phyloP scores from a whole-genome alignment of 176 grass and related monocot species.

The Tillandsia fasciculata region DNA sequence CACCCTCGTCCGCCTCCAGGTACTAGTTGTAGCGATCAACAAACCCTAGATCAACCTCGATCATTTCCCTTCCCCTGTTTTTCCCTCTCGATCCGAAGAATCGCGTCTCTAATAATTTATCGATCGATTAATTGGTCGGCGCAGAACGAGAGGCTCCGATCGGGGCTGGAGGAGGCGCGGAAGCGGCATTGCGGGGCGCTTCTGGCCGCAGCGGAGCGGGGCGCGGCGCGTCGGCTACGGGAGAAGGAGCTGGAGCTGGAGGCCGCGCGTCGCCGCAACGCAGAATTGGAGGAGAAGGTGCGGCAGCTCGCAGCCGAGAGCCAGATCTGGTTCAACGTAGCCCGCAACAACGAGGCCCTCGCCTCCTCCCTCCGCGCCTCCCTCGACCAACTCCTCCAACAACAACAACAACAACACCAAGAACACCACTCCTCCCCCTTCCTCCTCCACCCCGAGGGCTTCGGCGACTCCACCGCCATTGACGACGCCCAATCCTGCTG shows the following conservation, averaged over 20 bases:
- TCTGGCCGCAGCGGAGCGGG: slow-evolving; percentile 23
- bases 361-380: slow-evolving; percentile 43
- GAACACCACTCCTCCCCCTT: not conserved
- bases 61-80: not conserved
- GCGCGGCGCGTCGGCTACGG: slow-evolving; percentile 16
- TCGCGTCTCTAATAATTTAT: not conserved
- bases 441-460: not conserved
- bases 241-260: slow-evolving; percentile 39
- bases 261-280: slow-evolving; percentile 20
- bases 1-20: slow-evolving; percentile 47
- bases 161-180: slow-evolving; percentile 29
- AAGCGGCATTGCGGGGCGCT: slow-evolving; percentile 37
- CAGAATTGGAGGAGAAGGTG: slow-evolving; percentile 45
- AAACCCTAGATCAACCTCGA: no score
- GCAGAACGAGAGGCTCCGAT: slow-evolving; percentile 52
- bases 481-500: slow-evolving; percentile 73
- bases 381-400: slow-evolving; percentile 27
- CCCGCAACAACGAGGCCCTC: slow-evolving; percentile 42
- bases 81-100: not conserved
- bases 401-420: not conserved
- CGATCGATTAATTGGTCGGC: not conserved
- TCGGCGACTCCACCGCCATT: slow-evolving; percentile 2
- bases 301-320: slow-evolving; percentile 34
- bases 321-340: slow-evolving; percentile 42
- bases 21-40: not conserved